A percentile compares a stretch with the other conserved stretches of the same genome.
These are phyloP conservation scores for Prinsepia uniflora DNA, from an alignment of 306 rosid genomes.

Conservation along the genomic window DNA sequence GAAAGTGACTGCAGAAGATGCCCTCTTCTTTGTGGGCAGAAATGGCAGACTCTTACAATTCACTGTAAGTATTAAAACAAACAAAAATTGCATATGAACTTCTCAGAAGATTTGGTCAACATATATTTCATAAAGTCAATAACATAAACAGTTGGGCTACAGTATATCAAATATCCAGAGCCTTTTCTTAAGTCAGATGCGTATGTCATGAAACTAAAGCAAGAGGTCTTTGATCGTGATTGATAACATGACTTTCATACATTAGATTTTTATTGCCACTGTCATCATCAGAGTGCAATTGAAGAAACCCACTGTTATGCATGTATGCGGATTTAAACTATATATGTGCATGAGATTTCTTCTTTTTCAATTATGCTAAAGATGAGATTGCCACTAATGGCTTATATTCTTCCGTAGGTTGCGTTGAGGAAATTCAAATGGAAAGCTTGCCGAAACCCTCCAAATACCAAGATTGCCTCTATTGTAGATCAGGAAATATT, in stretches of 20 bases:
- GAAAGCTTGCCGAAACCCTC: constrained; percentile 82
- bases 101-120: background rate
- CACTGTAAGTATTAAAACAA: constrained; percentile 48
- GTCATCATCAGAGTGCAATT: background rate
- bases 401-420: constrained; percentile 50
- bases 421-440: constrained; percentile 77
- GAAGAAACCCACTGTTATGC: background rate
- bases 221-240: background rate
- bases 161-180: background rate
- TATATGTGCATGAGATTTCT: background rate
- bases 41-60: constrained; percentile 71
- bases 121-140: background rate
- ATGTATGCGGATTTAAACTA: background rate
- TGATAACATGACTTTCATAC: background rate
- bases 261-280: background rate
- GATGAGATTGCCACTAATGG: constrained; percentile 6
- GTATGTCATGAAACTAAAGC: background rate
- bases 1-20: constrained; percentile 64
- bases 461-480: constrained; percentile 52
- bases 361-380: background rate
- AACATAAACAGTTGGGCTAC: background rate
- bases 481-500: constrained; percentile 74
- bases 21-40: constrained; percentile 80
- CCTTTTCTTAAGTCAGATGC: background rate
- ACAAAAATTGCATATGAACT: background rate